phyloP scores from a whole-genome alignment of 169 alveolate species.

The Plasmodium chabaudi region DNA sequence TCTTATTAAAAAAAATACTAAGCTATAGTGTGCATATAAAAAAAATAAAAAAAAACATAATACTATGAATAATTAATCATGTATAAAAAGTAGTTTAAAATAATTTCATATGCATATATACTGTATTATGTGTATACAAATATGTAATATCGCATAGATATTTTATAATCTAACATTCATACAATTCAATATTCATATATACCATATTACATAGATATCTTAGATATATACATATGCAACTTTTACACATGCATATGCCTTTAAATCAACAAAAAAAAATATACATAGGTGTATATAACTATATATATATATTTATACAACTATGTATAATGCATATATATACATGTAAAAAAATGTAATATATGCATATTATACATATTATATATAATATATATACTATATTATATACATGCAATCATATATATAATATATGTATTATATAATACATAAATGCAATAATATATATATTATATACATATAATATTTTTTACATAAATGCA shows the following conservation, averaged over 20 bases:
- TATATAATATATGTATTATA: too few species aligned
- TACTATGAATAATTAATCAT: not conserved
- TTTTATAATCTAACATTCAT: not conserved
- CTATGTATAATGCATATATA: not conserved
- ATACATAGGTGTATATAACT: not conserved
- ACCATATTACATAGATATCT: not conserved
- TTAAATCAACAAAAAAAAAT: not conserved
- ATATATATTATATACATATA: too few species aligned
- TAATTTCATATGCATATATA: not conserved
- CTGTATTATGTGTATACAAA: not conserved
- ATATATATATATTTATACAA: slow-evolving; percentile 2
- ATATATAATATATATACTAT: too few species aligned
- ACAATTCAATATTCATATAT: not conserved
- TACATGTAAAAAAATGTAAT: too few species aligned
- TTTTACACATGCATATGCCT: not conserved
- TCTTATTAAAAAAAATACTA: too few species aligned
- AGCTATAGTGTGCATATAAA: too few species aligned
- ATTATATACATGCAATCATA: too few species aligned
- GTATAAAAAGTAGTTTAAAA: not conserved
- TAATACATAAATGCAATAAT: too few species aligned
- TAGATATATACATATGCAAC: not conserved
- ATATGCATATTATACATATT: too few species aligned
- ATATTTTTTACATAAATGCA: too few species aligned
- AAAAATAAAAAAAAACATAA: too few species aligned
- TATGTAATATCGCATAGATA: not conserved